Evolutionary conservation across 208 protist genomes (phyloP).

Genomic region (Crithidia fasciculata): DNA sequence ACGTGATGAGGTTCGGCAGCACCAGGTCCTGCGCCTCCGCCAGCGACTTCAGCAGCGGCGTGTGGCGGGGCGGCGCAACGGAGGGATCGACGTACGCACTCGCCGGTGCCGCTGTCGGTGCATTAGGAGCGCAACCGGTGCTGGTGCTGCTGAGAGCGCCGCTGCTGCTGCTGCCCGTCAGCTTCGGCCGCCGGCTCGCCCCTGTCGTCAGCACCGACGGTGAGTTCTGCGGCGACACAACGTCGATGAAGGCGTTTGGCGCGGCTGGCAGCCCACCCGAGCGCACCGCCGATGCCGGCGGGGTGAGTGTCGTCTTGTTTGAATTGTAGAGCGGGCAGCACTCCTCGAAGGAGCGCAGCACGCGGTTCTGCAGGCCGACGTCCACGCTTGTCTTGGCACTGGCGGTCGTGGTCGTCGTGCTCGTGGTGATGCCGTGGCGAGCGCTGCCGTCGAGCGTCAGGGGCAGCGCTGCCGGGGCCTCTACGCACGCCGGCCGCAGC

Average conservation of each 20-base stretch:
- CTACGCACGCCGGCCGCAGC: constrained; percentile 20
- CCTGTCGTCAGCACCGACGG: neutral
- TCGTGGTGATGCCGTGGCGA: neutral
- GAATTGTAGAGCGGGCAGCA: constrained; percentile 2
- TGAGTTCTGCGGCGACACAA: neutral
- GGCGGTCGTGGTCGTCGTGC: too few species aligned
- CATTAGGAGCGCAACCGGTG: neutral
- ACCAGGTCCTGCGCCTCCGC: constrained; percentile 5
- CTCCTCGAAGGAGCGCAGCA: constrained; percentile 6
- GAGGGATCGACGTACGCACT: neutral
- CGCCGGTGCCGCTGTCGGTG: neutral
- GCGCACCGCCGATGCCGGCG: neutral
- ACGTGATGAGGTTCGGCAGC: constrained; percentile 5
- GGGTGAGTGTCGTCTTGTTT: neutral
- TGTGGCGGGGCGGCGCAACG: neutral
- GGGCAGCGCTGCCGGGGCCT: neutral
- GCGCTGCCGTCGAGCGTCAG: neutral
- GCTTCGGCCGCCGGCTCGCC: neutral
- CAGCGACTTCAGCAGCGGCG: constrained; percentile 27
- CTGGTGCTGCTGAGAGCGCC: neutral
- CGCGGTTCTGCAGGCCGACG: neutral
- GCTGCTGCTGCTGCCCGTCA: neutral
- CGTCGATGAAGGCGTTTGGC: neutral
- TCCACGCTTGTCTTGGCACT: neutral
- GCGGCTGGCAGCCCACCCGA: neutral